phyloP scores from a whole-genome alignment of 176 grass and related monocot genomes.

The Eleusine indica region DNA sequence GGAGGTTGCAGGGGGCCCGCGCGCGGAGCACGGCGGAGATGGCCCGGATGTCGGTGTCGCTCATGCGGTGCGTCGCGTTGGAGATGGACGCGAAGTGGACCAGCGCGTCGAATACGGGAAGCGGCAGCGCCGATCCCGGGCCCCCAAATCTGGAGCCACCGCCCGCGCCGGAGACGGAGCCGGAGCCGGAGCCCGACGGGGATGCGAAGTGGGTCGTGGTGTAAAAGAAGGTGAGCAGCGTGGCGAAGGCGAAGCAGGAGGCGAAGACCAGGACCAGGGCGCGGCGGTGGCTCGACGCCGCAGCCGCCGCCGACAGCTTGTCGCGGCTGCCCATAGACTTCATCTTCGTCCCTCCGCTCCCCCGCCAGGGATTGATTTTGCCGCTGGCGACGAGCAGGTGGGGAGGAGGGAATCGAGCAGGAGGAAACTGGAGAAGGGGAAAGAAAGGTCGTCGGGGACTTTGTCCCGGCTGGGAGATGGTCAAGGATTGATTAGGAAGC shows the following conservation, averaged over 20 bases:
- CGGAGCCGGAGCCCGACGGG: neutral
- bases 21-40: conserved; percentile 48
- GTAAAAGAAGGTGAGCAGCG: conserved; percentile 72
- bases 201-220: conserved; percentile 46
- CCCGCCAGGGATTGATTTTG: too few species aligned
- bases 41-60: conserved; percentile 68
- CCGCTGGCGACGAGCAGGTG: neutral
- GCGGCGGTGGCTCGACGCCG: conserved; percentile 54
- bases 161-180: neutral
- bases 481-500: neutral
- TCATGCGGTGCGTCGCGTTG: conserved; percentile 67
- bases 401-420: conserved; percentile 24
- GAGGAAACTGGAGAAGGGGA: neutral
- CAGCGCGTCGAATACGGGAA: conserved; percentile 65
- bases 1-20: conserved; percentile 64
- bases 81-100: conserved; percentile 64
- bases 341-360: conserved; percentile 16
- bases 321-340: conserved; percentile 53
- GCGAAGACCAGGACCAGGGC: conserved; percentile 56
- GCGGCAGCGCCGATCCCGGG: conserved; percentile 31
- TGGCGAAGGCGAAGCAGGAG: conserved; percentile 78
- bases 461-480: neutral
- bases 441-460: conserved; percentile 40
- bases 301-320: conserved; percentile 45
- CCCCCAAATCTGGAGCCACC: neutral